Percentiles rank a stretch among this genome's conserved stretches.
phyloP scores from a whole-genome alignment of 208 protist species.

The Acanthamoeba castellanii region DNA sequence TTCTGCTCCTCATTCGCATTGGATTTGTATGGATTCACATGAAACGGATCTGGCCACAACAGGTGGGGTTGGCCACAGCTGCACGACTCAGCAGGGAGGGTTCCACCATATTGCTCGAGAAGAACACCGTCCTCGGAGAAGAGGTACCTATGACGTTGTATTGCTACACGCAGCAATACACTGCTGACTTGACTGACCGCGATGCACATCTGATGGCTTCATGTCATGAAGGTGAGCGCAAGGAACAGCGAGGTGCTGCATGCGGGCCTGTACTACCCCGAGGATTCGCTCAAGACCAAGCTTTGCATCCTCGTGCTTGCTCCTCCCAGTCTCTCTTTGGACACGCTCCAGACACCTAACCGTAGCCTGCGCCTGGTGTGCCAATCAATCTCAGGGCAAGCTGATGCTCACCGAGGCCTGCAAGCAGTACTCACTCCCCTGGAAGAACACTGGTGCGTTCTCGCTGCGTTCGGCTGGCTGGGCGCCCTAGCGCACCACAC shows the following conservation, averaged over 20 bases:
- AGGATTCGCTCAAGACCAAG: constrained; percentile 34
- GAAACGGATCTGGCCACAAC: neutral
- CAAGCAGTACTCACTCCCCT: constrained; percentile 7
- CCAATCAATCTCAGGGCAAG: neutral
- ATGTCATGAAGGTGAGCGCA: neutral
- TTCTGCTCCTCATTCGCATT: neutral
- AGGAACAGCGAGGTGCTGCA: constrained; percentile 17
- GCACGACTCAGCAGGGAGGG: constrained; percentile 16
- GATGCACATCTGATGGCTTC: no score
- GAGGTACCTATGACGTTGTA: neutral
- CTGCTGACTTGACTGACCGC: no score
- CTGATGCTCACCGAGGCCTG: constrained; percentile 44
- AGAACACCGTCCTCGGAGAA: constrained; percentile 2
- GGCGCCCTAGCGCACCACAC: no score
- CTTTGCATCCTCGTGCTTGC: constrained; percentile 31
- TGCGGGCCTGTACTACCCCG: constrained; percentile 33
- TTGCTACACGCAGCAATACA: no score
- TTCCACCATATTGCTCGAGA: constrained; percentile 22
- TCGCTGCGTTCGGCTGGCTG: neutral
- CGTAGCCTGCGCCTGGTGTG: neutral
- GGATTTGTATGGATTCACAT: neutral
- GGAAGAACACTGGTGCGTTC: neutral
- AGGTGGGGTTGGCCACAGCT: constrained; percentile 20
- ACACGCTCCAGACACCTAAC: no score
- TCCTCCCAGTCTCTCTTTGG: no score